Conservation (phyloP, 2,329 filamentous ascomycete genomes). For the Fusarium liriodendri region DNA sequence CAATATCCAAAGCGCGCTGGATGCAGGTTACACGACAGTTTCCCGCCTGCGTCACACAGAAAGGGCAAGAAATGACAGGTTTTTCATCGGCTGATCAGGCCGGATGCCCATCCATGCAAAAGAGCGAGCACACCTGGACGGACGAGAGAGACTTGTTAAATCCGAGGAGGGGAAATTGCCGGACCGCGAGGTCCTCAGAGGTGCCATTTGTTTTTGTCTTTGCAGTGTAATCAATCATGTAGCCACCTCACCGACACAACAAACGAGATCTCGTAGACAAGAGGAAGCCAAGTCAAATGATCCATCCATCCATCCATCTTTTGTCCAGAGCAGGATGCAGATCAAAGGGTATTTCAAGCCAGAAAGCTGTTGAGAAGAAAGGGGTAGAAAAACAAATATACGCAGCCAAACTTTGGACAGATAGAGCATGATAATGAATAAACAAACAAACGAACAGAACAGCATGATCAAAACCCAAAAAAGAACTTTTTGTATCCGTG, state of each 20-base stretch:
- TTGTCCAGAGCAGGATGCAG: constrained; percentile 4
- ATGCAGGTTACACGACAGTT: constrained; percentile 23
- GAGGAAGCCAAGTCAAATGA: not conserved
- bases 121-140: not conserved
- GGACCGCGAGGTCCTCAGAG: not conserved
- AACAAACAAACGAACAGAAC: not conserved
- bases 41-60: constrained; percentile 12
- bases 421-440: constrained; percentile 12
- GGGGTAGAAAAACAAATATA: constrained; percentile 4
- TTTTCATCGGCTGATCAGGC: constrained; percentile 15
- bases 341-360: constrained; percentile 21
- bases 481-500: constrained; percentile 45
- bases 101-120: not conserved
- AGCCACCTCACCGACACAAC: not conserved
- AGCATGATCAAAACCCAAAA: constrained; percentile 22
- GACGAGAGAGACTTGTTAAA: not conserved
- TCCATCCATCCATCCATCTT: not conserved
- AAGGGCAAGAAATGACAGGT: constrained; percentile 6
- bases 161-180: not conserved
- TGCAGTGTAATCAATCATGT: not conserved
- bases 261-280: constrained; percentile 7
- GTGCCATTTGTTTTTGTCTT: constrained; percentile 3
- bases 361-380: constrained; percentile 15
- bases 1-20: constrained; percentile 12
- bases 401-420: constrained; percentile 12